A percentile compares a stretch with the other conserved stretches of the same genome.
phyloP scores from a whole-genome alignment of 352 stramenopile genomes.

The Globisporangium paroecandrum region DNA sequence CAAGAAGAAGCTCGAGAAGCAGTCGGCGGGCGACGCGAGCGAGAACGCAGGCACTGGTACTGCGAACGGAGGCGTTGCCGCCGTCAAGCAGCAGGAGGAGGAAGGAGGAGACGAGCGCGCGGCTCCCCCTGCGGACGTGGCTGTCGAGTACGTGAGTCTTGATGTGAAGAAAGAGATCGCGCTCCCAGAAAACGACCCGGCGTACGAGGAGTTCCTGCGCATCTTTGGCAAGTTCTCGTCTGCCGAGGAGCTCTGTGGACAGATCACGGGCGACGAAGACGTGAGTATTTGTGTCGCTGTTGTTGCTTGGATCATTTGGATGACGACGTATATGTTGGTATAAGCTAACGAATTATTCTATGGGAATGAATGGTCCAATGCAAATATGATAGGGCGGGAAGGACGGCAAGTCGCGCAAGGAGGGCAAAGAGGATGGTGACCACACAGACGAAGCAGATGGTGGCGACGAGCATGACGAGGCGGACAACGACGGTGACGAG shows the following conservation, averaged over 20 bases:
- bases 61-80: neutral
- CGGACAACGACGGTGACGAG: slow-evolving; percentile 22
- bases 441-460: slow-evolving; percentile 9
- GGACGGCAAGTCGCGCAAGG: slow-evolving; percentile 11
- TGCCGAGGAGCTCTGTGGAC: slow-evolving; percentile 74
- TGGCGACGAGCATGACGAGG: slow-evolving; percentile 1
- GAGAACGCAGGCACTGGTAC: neutral
- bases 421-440: slow-evolving; percentile 13
- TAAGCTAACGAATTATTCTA: neutral
- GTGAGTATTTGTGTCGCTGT: slow-evolving; percentile 10
- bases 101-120: slow-evolving; percentile 4
- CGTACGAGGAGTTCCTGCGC: slow-evolving; percentile 84
- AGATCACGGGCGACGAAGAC: slow-evolving; percentile 47
- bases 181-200: slow-evolving; percentile 56
- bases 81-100: neutral
- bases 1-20: slow-evolving; percentile 84
- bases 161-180: slow-evolving; percentile 65
- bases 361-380: neutral
- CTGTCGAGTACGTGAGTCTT: slow-evolving; percentile 83
- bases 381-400: slow-evolving; percentile 4
- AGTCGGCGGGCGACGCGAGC: slow-evolving; percentile 29
- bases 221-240: slow-evolving; percentile 86
- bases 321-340: neutral
- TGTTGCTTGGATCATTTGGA: neutral
- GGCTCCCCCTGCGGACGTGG: slow-evolving; percentile 31